These are phyloP conservation scores for Exutisphaerella laricina DNA, from an alignment of 2,329 filamentous ascomycete species.

Conservation along the genomic window DNA sequence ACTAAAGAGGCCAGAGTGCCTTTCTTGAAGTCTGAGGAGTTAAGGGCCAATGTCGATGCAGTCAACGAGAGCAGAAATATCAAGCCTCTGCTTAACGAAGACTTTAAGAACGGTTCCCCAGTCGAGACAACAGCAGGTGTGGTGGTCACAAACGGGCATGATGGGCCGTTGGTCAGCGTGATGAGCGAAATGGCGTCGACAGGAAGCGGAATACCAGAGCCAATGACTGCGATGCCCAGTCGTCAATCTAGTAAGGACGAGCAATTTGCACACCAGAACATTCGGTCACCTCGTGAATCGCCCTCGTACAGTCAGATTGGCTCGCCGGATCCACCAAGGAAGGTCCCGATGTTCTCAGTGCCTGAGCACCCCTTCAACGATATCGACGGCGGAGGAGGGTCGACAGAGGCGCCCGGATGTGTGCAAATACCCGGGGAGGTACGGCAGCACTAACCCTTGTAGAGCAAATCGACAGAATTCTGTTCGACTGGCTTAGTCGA, in stretches of 20 bases:
- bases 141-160: too few species aligned
- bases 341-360: slow-evolving; percentile 41
- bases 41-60: slow-evolving; percentile 25
- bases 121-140: too few species aligned
- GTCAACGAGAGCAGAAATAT: slow-evolving; percentile 19
- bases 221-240: not conserved
- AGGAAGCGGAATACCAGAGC: not conserved
- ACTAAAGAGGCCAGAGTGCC: not conserved
- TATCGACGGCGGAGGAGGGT: slow-evolving; percentile 23
- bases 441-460: not conserved
- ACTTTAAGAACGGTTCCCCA: slow-evolving; percentile 10
- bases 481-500: too few species aligned
- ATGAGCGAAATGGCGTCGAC: slow-evolving; percentile 5
- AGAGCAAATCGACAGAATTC: not conserved
- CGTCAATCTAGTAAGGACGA: slow-evolving; percentile 19
- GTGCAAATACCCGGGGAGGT: too few species aligned
- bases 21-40: not conserved
- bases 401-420: not conserved
- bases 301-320: slow-evolving; percentile 20
- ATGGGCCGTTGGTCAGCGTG: too few species aligned
- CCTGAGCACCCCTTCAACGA: slow-evolving; percentile 39
- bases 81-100: slow-evolving; percentile 21
- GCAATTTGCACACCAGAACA: slow-evolving; percentile 15
- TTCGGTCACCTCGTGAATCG: slow-evolving; percentile 21
- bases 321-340: slow-evolving; percentile 26